phyloP scores from a whole-genome alignment of 768 basidiomycete species.

The Boletus bicolor region DNA sequence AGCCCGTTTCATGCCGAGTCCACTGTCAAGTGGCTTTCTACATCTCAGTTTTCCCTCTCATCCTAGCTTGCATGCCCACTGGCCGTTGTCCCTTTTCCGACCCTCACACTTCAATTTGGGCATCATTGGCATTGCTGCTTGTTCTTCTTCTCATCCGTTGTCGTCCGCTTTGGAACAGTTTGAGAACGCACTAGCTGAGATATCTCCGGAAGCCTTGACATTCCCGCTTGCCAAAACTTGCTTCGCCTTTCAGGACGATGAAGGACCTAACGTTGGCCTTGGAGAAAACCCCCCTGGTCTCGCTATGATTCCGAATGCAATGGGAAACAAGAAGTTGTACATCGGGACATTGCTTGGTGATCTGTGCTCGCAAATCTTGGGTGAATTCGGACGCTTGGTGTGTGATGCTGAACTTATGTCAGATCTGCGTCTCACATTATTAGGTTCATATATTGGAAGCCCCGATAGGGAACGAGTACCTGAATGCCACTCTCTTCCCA shows the following conservation, averaged over 20 bases:
- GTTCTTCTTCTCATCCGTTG: slow-evolving; percentile 52
- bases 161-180: slow-evolving; percentile 62
- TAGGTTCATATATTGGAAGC: slow-evolving; percentile 80
- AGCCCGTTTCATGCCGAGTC: slow-evolving; percentile 83
- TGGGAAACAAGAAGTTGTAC: slow-evolving; percentile 86
- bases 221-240: slow-evolving; percentile 81
- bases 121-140: slow-evolving; percentile 83
- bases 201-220: slow-evolving; percentile 63
- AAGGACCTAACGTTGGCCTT: slow-evolving; percentile 48
- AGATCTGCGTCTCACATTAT: slow-evolving; percentile 11
- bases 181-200: slow-evolving; percentile 56
- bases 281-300: slow-evolving; percentile 59
- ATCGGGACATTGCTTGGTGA: slow-evolving; percentile 87
- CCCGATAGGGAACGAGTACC: slow-evolving; percentile 80
- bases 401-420: slow-evolving; percentile 24
- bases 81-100: slow-evolving; percentile 67
- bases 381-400: slow-evolving; percentile 83
- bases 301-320: slow-evolving; percentile 76
- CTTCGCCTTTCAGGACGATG: slow-evolving; percentile 78
- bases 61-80: slow-evolving; percentile 66
- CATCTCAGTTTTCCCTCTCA: slow-evolving; percentile 78
- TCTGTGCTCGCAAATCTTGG: slow-evolving; percentile 81
- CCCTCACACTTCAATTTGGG: slow-evolving; percentile 83
- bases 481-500: slow-evolving; percentile 69
- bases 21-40: slow-evolving; percentile 71